Conservation (phyloP, 2,329 filamentous ascomycete genomes). For the Sporothrix sp. region DNA sequence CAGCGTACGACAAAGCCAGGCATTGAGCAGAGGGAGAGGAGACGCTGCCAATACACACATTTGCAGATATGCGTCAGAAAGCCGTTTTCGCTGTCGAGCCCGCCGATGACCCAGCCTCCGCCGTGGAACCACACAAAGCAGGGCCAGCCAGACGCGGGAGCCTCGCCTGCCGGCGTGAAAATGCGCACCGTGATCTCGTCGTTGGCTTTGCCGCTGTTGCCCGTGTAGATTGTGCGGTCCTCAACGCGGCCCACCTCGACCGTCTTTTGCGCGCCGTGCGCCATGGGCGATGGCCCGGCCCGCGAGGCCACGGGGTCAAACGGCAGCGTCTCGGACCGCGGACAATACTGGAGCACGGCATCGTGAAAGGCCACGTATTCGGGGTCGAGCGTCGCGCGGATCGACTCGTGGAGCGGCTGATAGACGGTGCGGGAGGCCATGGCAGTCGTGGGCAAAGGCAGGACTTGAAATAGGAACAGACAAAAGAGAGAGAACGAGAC, state of each 20-base stretch:
- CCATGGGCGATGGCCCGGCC: slow-evolving; percentile 6
- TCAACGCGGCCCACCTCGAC: slow-evolving; percentile 33
- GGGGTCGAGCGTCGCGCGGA: slow-evolving; percentile 27
- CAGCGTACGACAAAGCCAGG: not conserved
- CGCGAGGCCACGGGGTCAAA: slow-evolving; percentile 3
- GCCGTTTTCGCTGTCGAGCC: slow-evolving; percentile 47
- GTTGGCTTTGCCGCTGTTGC: slow-evolving; percentile 31
- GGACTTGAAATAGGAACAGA: not conserved
- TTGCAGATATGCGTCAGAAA: slow-evolving; percentile 44
- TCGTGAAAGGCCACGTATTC: slow-evolving; percentile 31
- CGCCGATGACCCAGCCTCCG: slow-evolving; percentile 49
- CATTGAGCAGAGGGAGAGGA: not conserved
- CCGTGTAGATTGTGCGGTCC: slow-evolving; percentile 30
- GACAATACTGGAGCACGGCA: slow-evolving; percentile 27
- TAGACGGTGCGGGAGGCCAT: slow-evolving; percentile 2
- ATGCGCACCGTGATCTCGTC: slow-evolving; percentile 32
- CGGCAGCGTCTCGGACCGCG: slow-evolving; percentile 22
- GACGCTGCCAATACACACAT: not conserved
- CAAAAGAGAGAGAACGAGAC: not conserved
- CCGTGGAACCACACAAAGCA: slow-evolving; percentile 48
- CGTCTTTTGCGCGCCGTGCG: slow-evolving; percentile 2
- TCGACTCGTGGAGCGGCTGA: slow-evolving; percentile 27
- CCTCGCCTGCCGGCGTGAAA: slow-evolving; percentile 39
- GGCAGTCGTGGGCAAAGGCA: no score
- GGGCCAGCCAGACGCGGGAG: slow-evolving; percentile 40